Evolutionary conservation across 2,329 filamentous ascomycete genomes (phyloP).

Genomic region (Colletotrichum eleusines): DNA sequence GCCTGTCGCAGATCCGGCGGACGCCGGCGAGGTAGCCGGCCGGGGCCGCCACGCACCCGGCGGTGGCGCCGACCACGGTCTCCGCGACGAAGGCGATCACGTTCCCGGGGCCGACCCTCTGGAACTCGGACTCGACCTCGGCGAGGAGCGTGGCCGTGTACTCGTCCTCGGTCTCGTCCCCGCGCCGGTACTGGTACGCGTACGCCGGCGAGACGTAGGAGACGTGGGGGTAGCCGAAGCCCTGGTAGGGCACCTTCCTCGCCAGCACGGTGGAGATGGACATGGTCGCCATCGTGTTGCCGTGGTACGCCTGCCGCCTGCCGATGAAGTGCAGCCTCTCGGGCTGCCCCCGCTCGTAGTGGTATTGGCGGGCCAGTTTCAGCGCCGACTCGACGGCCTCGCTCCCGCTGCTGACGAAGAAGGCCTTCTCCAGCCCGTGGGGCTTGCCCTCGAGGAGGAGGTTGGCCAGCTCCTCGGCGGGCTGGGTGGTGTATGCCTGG

Average conservation of each 20-base stretch:
- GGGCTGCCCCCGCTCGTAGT: constrained; percentile 53
- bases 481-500: constrained; percentile 57
- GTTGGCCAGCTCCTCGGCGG: constrained; percentile 49
- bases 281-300: constrained; percentile 62
- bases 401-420: constrained; percentile 44
- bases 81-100: constrained; percentile 64
- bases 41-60: constrained; percentile 64
- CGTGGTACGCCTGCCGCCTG: constrained; percentile 61
- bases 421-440: constrained; percentile 40
- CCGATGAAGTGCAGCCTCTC: constrained; percentile 57
- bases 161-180: constrained; percentile 52
- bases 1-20: constrained; percentile 64
- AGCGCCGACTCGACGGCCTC: constrained; percentile 60
- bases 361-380: constrained; percentile 63
- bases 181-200: constrained; percentile 51
- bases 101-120: constrained; percentile 57
- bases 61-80: constrained; percentile 61
- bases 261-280: constrained; percentile 51
- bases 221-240: constrained; percentile 45
- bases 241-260: constrained; percentile 47
- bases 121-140: constrained; percentile 63
- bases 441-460: constrained; percentile 42
- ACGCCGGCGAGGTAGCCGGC: constrained; percentile 68
- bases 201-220: constrained; percentile 59
- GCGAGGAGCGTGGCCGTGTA: constrained; percentile 56